These are phyloP conservation scores for Rheum nobile DNA, from an alignment of 148 eudicot species.

Conservation along the genomic window DNA sequence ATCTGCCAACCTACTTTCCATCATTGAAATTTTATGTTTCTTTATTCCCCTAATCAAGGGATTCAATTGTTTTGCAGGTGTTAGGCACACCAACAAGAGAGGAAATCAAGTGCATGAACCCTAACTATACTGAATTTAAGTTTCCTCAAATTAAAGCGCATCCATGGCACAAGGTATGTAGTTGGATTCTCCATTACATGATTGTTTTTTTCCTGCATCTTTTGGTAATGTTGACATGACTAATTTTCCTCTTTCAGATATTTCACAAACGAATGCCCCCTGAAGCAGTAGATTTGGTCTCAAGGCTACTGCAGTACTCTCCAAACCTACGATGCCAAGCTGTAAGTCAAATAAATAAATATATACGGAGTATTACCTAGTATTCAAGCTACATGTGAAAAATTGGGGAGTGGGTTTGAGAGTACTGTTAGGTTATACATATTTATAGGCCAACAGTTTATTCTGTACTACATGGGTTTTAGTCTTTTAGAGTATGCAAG, in stretches of 20 bases:
- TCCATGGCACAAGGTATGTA: constrained; percentile 91
- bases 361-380: neutral
- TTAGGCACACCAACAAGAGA: constrained; percentile 97
- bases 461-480: neutral
- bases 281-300: constrained; percentile 88
- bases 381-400: neutral
- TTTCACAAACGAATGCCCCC: constrained; percentile 92
- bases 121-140: constrained; percentile 87
- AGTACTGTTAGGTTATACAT: neutral
- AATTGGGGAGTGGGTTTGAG: neutral
- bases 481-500: too few relatives aligned
- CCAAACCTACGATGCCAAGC: constrained; percentile 67
- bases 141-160: constrained; percentile 96
- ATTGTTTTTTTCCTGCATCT: neutral
- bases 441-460: neutral
- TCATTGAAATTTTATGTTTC: neutral
- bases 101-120: constrained; percentile 95
- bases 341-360: constrained; percentile 21
- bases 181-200: neutral
- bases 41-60: neutral
- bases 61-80: constrained; percentile 26
- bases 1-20: neutral
- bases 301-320: constrained; percentile 81
- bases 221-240: neutral
- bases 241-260: constrained; percentile 28